These are phyloP conservation scores for Pythium scleroteichum DNA, from an alignment of 352 stramenopile species.

Conservation along the genomic window DNA sequence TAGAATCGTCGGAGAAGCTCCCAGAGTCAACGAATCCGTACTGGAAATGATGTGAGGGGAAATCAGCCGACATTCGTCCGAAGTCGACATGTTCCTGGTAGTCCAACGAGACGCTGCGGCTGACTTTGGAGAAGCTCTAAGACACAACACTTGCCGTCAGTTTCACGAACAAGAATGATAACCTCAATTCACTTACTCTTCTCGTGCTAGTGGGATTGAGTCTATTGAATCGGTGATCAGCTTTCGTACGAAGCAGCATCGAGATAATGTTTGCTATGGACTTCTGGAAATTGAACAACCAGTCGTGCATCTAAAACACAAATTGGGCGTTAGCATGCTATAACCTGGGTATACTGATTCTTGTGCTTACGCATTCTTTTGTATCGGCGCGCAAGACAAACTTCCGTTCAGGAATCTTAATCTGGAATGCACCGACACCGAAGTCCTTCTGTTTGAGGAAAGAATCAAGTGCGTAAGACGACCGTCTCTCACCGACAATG, in stretches of 20 bases:
- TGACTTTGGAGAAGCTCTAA: slow-evolving; percentile 67
- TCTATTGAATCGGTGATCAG: slow-evolving; percentile 50
- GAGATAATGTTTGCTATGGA: slow-evolving; percentile 88
- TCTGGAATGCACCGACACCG: slow-evolving; percentile 79
- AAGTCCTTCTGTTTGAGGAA: slow-evolving; percentile 73
- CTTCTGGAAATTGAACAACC: slow-evolving; percentile 90
- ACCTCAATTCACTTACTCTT: slow-evolving; percentile 41
- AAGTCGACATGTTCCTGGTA: slow-evolving; percentile 61
- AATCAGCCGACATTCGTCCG: slow-evolving; percentile 46
- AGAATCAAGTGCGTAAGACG: background rate
- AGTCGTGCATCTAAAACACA: slow-evolving; percentile 90
- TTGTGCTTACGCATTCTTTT: slow-evolving; percentile 68
- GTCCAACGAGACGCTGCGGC: slow-evolving; percentile 78
- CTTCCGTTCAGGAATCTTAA: slow-evolving; percentile 71
- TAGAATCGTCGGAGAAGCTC: slow-evolving; percentile 65
- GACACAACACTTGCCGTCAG: no score
- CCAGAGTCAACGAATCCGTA: slow-evolving; percentile 40
- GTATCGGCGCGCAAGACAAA: slow-evolving; percentile 80
- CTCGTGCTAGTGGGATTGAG: slow-evolving; percentile 55
- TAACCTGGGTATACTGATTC: background rate
- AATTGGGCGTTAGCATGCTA: no score
- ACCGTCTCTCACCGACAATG: background rate
- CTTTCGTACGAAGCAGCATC: slow-evolving; percentile 63
- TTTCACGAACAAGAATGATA: no score
- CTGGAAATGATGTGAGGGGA: slow-evolving; percentile 46